These are phyloP conservation scores for Mycena galopus DNA, from an alignment of 768 basidiomycete species.

Conservation along the genomic window DNA sequence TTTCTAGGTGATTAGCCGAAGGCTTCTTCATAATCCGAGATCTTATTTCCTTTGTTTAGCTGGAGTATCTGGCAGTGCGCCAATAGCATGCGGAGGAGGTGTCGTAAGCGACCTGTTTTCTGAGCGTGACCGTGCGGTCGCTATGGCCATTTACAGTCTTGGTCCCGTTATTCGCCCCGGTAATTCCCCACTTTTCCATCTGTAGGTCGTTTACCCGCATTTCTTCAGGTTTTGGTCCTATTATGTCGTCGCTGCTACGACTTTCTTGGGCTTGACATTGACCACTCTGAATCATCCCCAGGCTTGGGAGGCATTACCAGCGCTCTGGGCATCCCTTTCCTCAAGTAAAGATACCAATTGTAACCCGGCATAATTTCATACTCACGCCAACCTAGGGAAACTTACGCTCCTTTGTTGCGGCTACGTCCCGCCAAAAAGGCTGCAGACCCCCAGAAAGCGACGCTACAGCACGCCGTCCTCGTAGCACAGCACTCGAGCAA, in stretches of 20 bases:
- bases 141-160: too few species aligned
- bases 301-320: constrained; percentile 73
- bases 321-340: too few species aligned
- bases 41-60: constrained; percentile 46
- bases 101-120: too few species aligned
- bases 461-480: constrained; percentile 39
- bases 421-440: constrained; percentile 43
- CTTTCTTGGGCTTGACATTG: too few species aligned
- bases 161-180: constrained; percentile 63
- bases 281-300: neutral
- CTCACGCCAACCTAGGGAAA: too few species aligned
- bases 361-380: too few species aligned
- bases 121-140: too few species aligned
- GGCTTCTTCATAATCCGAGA: neutral
- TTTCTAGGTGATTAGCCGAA: constrained; percentile 59
- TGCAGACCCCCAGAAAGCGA: constrained; percentile 53
- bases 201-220: constrained; percentile 43
- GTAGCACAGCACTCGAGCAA: constrained; percentile 36
- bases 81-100: too few species aligned
- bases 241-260: constrained; percentile 53
- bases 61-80: constrained; percentile 67
- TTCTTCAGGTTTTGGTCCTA: constrained; percentile 57
- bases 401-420: too few species aligned
- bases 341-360: too few species aligned
- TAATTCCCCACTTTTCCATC: neutral